Evolutionary conservation across 495 filamentous ascomycete genomes (phyloP), one percentile per base, ranked within the genome.

Genomic region (Trichoderma gamsii): DNA sequence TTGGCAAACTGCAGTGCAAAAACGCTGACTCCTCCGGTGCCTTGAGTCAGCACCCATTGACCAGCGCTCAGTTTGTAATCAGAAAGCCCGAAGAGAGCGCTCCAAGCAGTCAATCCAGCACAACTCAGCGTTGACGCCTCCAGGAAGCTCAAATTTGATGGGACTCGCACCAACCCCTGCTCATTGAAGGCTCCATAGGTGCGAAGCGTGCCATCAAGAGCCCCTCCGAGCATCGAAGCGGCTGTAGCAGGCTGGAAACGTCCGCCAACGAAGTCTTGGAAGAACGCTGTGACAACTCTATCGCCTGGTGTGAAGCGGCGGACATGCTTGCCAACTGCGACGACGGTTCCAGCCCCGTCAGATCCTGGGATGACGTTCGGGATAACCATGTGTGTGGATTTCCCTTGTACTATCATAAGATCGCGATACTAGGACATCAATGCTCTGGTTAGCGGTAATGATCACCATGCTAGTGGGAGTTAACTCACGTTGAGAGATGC

Each of bases 281-380:
- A 70, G 29, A 76, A 69, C 13, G 67, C 21, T 9, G 73, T 70
- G 68, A 70, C 61, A 59, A 75, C 75, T 18, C 69, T 70, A 67
- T 76, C 74, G 44, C 89, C 89, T 49, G 79, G 79, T 70, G 83
- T 78, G 79, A 90, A 89, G 23, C 82, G 80, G 2, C 73, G 80
- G 25, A 89, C 88, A 51, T 82, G 79, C 15, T 81, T 74, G 46
- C 89, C 89, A 13, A 86, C 80, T 15, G 82, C 84, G 64, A 87
- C 74, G 44, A 92, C 83, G 21, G 80, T 81, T 49, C 88, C 88
- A 11, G 89, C 84, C 61, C 87, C 88, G 72, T 91, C 89, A 65
- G 87, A 90, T 64, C 77, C 82, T 0, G 89, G 86, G 1, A 90
- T 79, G 0, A 90, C 80, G 61, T 78, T 79, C 32, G 81, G 71